Evolutionary conservation across 306 rosid genomes (phyloP).

Genomic region (Cucurbita pepo): DNA sequence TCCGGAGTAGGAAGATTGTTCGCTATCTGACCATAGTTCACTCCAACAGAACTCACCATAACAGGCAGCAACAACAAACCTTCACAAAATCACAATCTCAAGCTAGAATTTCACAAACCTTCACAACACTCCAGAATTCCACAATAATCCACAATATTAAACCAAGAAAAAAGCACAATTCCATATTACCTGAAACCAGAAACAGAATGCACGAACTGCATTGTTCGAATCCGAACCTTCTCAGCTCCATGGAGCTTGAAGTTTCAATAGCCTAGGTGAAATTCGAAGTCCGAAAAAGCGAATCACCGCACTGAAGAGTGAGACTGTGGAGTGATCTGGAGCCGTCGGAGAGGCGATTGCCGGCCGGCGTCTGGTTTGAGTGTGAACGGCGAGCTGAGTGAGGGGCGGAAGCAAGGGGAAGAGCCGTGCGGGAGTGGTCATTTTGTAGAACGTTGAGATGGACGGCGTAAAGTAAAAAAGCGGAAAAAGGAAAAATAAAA

Average conservation of each 20-base stretch:
- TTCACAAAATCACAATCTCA: slow-evolving; percentile 8
- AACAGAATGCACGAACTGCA: neutral
- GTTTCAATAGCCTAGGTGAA: neutral
- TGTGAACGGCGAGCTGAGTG: neutral
- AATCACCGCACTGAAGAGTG: neutral
- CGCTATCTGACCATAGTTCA: slow-evolving; percentile 90
- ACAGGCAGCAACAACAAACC: slow-evolving; percentile 14
- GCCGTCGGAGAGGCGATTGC: neutral
- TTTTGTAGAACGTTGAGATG: slow-evolving; percentile 1
- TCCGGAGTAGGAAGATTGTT: slow-evolving; percentile 71
- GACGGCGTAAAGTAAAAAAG: neutral
- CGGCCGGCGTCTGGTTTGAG: neutral
- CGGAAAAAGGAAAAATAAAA: neutral
- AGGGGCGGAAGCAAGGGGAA: neutral
- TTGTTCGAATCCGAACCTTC: neutral
- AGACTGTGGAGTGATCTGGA: neutral
- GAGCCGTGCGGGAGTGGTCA: neutral
- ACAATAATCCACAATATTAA: neutral
- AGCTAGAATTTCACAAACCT: neutral
- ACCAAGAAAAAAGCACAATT: neutral
- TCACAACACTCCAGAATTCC: neutral
- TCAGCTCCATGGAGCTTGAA: slow-evolving; percentile 5
- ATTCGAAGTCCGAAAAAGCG: neutral
- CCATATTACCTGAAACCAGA: neutral
- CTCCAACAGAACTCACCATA: slow-evolving; percentile 41